These are phyloP conservation scores for Cercospora brassicicola DNA, from an alignment of 2,329 filamentous ascomycete genomes.

Conservation along the genomic window DNA sequence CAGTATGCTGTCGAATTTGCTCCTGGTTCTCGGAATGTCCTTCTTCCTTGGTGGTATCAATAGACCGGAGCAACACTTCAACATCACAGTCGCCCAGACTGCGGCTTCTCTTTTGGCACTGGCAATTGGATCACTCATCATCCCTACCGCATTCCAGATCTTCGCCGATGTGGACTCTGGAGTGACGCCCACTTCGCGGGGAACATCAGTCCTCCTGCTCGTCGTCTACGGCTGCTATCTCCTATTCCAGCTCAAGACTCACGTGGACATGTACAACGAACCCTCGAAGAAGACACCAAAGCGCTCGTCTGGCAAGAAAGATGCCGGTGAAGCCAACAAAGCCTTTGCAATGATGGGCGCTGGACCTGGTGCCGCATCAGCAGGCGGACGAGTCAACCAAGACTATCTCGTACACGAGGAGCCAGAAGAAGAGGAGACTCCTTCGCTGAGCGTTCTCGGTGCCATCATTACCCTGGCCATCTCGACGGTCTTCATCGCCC, in stretches of 20 bases:
- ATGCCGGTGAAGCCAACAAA: constrained; percentile 51
- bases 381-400: constrained; percentile 53
- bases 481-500: constrained; percentile 76
- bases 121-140: constrained; percentile 77
- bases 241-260: constrained; percentile 87
- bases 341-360: constrained; percentile 57
- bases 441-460: constrained; percentile 70
- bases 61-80: constrained; percentile 82
- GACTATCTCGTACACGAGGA: constrained; percentile 49
- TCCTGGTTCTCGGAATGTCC: constrained; percentile 86
- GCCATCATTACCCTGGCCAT: constrained; percentile 69
- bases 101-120: constrained; percentile 78
- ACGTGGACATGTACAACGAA: constrained; percentile 75
- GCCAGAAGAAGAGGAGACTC: constrained; percentile 67
- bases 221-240: constrained; percentile 82
- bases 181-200: constrained; percentile 59
- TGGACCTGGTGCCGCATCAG: constrained; percentile 52
- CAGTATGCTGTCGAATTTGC: constrained; percentile 85
- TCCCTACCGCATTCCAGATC: constrained; percentile 80
- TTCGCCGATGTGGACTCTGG: constrained; percentile 39
- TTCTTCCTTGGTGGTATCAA: constrained; percentile 85
- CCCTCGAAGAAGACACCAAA: constrained; percentile 76
- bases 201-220: constrained; percentile 76
- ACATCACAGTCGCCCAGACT: constrained; percentile 87
- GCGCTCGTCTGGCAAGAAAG: constrained; percentile 47